phyloP scores from a whole-genome alignment of 495 filamentous ascomycete species.

The Hypoxylon cercidicola region DNA sequence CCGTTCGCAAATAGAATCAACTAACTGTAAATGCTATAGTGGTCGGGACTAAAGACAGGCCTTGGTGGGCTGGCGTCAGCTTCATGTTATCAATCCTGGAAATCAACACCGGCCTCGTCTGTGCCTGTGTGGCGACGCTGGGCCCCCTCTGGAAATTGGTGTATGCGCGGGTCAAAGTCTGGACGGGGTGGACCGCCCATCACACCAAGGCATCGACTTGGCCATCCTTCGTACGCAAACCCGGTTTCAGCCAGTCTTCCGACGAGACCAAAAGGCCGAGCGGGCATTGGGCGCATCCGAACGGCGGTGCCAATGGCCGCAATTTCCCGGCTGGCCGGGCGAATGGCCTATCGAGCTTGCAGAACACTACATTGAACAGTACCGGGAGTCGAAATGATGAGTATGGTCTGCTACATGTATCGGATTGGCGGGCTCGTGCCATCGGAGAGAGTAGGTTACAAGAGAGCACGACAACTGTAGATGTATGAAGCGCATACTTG shows the following conservation, averaged over 20 bases:
- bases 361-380: conserved; percentile 10
- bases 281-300: conserved; percentile 6
- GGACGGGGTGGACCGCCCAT: conserved; percentile 24
- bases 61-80: conserved; percentile 42
- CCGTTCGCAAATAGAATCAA: neutral
- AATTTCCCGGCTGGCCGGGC: conserved; percentile 17
- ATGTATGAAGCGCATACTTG: conserved; percentile 21
- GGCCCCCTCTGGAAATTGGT: conserved; percentile 41
- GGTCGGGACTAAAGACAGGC: conserved; percentile 32
- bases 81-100: conserved; percentile 49
- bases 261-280: conserved; percentile 19
- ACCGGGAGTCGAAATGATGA: conserved; percentile 20
- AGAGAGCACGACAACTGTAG: neutral
- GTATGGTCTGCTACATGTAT: conserved; percentile 21
- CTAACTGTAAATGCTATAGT: conserved; percentile 20
- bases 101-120: conserved; percentile 54
- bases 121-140: conserved; percentile 44
- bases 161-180: conserved; percentile 23
- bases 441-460: conserved; percentile 17
- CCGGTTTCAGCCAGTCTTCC: conserved; percentile 12
- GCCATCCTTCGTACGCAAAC: conserved; percentile 36
- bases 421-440: conserved; percentile 6
- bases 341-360: neutral
- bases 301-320: conserved; percentile 1
- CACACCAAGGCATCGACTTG: conserved; percentile 13